Evolutionary conservation across 2,329 filamentous ascomycete genomes (phyloP).

Genomic region (Cryphonectria nitschkei): DNA sequence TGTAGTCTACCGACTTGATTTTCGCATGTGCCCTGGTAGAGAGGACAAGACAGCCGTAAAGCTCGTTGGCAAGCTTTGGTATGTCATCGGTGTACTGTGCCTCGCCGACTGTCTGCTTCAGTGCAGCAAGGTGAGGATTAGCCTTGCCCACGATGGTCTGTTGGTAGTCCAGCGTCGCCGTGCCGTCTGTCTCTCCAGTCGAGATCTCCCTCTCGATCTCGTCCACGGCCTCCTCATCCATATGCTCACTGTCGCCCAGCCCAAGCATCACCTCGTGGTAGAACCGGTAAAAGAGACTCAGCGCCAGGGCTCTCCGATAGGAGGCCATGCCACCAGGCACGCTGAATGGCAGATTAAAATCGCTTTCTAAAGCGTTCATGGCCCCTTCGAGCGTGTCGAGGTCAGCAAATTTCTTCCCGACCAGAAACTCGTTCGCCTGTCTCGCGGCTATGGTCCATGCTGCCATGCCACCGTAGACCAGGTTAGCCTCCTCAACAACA

Average conservation of each 20-base stretch:
- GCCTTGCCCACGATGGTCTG: constrained; percentile 83
- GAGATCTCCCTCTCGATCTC: constrained; percentile 89
- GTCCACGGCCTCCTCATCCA: constrained; percentile 74
- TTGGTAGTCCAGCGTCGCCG: constrained; percentile 75
- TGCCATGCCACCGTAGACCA: constrained; percentile 96
- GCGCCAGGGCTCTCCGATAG: constrained; percentile 85
- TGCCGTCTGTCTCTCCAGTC: constrained; percentile 75
- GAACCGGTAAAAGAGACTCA: constrained; percentile 96
- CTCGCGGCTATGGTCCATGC: constrained; percentile 87
- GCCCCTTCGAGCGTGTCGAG: constrained; percentile 83
- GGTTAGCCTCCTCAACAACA: constrained; percentile 71
- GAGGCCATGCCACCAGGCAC: constrained; percentile 98
- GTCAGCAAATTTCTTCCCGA: constrained; percentile 79
- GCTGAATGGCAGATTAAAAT: constrained; percentile 87
- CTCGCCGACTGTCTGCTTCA: constrained; percentile 93
- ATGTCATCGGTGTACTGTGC: constrained; percentile 98
- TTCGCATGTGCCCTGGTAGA: constrained; percentile 89
- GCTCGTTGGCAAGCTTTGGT: constrained; percentile 81
- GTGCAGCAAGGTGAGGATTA: constrained; percentile 83
- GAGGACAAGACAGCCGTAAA: constrained; percentile 85
- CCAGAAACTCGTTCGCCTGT: constrained; percentile 72
- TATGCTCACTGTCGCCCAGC: constrained; percentile 51
- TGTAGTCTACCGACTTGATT: constrained; percentile 75
- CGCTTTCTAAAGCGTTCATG: constrained; percentile 86
- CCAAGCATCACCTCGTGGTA: constrained; percentile 83